Evolutionary conservation across 2,329 filamentous ascomycete genomes (phyloP).

Genomic region (Paraphoma sp.): DNA sequence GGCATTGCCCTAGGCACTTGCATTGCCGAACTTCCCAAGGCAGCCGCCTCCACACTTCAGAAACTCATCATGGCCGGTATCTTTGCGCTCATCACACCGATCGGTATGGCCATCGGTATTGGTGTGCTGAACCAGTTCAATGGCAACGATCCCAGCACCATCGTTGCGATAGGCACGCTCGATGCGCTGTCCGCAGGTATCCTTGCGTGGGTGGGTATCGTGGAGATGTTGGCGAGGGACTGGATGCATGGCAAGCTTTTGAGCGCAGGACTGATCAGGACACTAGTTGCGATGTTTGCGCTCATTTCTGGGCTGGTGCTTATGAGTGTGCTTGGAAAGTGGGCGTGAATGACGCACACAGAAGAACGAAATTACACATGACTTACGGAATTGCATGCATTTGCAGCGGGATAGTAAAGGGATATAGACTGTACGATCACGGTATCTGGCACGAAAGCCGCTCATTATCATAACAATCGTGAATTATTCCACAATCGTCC

Average conservation of each 20-base stretch:
- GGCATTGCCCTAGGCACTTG: conserved; percentile 75
- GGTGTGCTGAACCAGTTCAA: conserved; percentile 75
- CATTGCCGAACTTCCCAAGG: conserved; percentile 65
- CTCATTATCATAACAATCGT: neutral
- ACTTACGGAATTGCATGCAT: neutral
- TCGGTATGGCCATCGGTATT: conserved; percentile 82
- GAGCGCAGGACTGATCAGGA: conserved; percentile 58
- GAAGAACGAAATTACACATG: neutral
- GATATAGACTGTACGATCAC: neutral
- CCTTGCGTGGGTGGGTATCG: conserved; percentile 78
- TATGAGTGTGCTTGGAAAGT: conserved; percentile 78
- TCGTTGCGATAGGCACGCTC: conserved; percentile 75
- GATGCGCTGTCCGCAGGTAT: conserved; percentile 78
- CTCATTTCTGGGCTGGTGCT: conserved; percentile 68
- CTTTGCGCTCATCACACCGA: conserved; percentile 75
- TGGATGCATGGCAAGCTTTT: conserved; percentile 66
- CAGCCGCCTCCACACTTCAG: conserved; percentile 42
- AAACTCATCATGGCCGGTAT: conserved; percentile 68
- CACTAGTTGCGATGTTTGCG: conserved; percentile 58
- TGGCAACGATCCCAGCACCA: conserved; percentile 71
- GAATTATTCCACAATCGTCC: conserved; percentile 30
- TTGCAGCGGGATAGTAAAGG: neutral
- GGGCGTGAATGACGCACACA: conserved; percentile 59
- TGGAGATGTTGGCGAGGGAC: conserved; percentile 80
- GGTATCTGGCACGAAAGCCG: neutral